Conservation (phyloP, 148 eudicot species). For the Heliosperma pusillum region DNA sequence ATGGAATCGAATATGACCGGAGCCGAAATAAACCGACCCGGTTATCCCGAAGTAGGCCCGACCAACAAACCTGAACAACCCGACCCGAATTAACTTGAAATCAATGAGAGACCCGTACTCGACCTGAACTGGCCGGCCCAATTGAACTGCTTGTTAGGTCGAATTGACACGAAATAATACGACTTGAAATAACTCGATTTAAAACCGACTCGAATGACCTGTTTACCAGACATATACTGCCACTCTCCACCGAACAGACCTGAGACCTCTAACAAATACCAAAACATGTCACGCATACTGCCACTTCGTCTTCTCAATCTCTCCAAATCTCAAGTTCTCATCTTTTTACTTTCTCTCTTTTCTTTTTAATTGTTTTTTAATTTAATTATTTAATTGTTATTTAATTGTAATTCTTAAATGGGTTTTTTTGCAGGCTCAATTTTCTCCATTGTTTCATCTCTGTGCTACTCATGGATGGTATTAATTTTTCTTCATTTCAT, state of each 20-base stretch:
- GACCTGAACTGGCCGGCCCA: too few species aligned
- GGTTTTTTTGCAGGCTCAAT: slow-evolving; percentile 24
- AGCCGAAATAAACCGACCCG: too few species aligned
- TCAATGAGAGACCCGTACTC: too few species aligned
- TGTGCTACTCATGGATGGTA: slow-evolving; percentile 38
- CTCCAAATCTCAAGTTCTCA: slow-evolving; percentile 18
- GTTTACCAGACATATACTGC: too few species aligned
- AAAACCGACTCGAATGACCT: not conserved
- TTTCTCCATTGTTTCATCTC: slow-evolving; percentile 12
- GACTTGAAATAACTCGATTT: not conserved
- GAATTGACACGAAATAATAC: too few species aligned
- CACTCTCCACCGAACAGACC: not conserved
- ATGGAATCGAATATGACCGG: too few species aligned
- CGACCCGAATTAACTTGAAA: too few species aligned
- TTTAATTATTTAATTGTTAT: too few species aligned
- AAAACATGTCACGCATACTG: slow-evolving; percentile 20
- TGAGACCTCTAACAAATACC: not conserved
- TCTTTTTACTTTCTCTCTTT: not conserved
- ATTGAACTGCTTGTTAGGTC: too few species aligned
- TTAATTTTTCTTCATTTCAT: not conserved
- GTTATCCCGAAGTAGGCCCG: too few species aligned
- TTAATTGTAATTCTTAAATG: not conserved
- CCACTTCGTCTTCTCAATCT: slow-evolving; percentile 15
- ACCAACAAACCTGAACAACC: too few species aligned
- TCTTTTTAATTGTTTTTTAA: not conserved